Conservation (phyloP, 768 basidiomycete species). For the Russula abietina region DNA sequence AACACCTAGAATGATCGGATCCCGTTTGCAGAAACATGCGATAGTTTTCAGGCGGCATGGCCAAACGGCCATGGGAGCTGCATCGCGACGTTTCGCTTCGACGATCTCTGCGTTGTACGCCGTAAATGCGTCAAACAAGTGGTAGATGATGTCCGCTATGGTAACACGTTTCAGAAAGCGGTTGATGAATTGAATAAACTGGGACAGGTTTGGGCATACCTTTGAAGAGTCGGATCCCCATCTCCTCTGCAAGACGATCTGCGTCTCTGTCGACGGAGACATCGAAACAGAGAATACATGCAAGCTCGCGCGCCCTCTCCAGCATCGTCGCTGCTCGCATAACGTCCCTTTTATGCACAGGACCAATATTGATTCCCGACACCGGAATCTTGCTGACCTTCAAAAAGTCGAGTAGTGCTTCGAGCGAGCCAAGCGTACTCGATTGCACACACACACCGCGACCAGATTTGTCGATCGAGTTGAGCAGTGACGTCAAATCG, state of each 20-base stretch:
- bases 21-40: slow-evolving; percentile 92
- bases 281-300: slow-evolving; percentile 95
- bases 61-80: slow-evolving; percentile 94
- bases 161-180: neutral
- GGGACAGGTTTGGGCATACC: slow-evolving; percentile 43
- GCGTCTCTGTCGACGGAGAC: slow-evolving; percentile 92
- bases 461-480: slow-evolving; percentile 92
- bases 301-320: slow-evolving; percentile 92
- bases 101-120: slow-evolving; percentile 87
- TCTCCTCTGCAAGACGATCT: slow-evolving; percentile 84
- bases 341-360: slow-evolving; percentile 91
- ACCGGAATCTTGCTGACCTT: slow-evolving; percentile 95
- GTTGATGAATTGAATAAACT: neutral
- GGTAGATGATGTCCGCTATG: slow-evolving; percentile 96
- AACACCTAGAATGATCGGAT: slow-evolving; percentile 95
- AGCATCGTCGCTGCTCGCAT: slow-evolving; percentile 92
- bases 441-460: slow-evolving; percentile 97
- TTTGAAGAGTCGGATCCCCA: slow-evolving; percentile 91
- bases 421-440: slow-evolving; percentile 92
- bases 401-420: slow-evolving; percentile 94
- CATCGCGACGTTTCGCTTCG: slow-evolving; percentile 88
- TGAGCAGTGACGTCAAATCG: slow-evolving; percentile 80
- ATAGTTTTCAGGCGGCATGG: slow-evolving; percentile 91
- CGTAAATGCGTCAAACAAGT: slow-evolving; percentile 93
- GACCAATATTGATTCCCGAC: slow-evolving; percentile 95